phyloP scores from a whole-genome alignment of 2,329 filamentous ascomycete genomes.

The Aquanectria penicillioides region DNA sequence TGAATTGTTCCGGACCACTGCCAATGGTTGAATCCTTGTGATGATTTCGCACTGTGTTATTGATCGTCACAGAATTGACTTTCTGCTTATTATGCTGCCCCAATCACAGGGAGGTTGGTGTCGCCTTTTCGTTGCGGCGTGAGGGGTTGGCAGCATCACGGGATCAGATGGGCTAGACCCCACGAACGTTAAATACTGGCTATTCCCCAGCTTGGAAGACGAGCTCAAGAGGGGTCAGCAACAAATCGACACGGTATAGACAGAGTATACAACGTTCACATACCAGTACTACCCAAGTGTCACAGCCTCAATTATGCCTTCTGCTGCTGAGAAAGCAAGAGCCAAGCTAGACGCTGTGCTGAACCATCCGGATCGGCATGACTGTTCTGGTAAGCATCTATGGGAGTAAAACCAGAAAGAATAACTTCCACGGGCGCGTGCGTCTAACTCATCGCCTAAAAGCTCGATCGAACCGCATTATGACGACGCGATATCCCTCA shows the following conservation, averaged over 20 bases:
- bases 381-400: slow-evolving; percentile 12
- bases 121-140: slow-evolving; percentile 16
- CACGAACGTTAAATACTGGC: slow-evolving; percentile 2
- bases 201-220: background rate
- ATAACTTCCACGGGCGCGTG: too few species aligned
- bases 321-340: slow-evolving; percentile 19
- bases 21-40: background rate
- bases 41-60: background rate
- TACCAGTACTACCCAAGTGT: background rate
- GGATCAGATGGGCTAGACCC: background rate
- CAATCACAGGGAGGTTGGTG: slow-evolving; percentile 16
- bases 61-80: background rate
- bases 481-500: slow-evolving; percentile 16
- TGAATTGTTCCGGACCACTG: too few species aligned
- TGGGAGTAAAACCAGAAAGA: too few species aligned
- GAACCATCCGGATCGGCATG: slow-evolving; percentile 16
- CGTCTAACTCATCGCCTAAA: background rate
- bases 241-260: background rate
- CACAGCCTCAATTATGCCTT: slow-evolving; percentile 9
- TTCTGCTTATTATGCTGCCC: background rate
- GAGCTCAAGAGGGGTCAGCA: background rate
- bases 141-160: slow-evolving; percentile 24
- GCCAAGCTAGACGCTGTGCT: slow-evolving; percentile 21
- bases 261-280: background rate
- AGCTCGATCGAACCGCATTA: slow-evolving; percentile 4